Evolutionary conservation across 345 rosid genomes (phyloP).

Genomic region (Fremontodendron californicum): DNA sequence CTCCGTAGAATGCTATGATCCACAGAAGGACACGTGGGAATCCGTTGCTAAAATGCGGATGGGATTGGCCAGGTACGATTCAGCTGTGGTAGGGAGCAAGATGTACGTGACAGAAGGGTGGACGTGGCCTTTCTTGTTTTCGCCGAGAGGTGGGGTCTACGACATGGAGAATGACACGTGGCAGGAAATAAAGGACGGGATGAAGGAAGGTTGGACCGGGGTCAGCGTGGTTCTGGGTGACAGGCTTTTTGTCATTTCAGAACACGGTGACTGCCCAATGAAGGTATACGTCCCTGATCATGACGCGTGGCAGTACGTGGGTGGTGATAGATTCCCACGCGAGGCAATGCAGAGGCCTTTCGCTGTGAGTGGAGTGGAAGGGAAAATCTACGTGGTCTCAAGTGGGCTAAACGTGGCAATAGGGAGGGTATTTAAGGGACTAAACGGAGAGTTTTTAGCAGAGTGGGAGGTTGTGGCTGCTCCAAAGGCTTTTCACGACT

Average conservation of each 20-base stretch:
- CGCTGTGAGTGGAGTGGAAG: conserved; percentile 43
- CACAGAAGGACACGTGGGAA: conserved; percentile 48
- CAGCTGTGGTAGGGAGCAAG: conserved; percentile 49
- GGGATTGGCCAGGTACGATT: conserved; percentile 56
- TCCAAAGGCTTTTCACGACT: conserved; percentile 32
- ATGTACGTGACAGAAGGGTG: conserved; percentile 74
- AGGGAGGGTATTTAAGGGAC: conserved; percentile 33
- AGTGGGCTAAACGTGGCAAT: conserved; percentile 51
- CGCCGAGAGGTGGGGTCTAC: conserved; percentile 60
- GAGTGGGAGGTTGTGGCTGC: conserved; percentile 47
- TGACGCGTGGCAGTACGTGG: conserved; percentile 57
- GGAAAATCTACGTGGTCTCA: conserved; percentile 50
- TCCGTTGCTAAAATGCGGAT: conserved; percentile 28
- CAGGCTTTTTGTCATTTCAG: conserved; percentile 54
- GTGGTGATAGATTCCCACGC: conserved; percentile 51
- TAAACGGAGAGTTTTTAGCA: conserved; percentile 30
- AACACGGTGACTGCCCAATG: conserved; percentile 62
- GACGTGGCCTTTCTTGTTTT: conserved; percentile 71
- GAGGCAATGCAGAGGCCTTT: conserved; percentile 46
- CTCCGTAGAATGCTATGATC: conserved; percentile 52
- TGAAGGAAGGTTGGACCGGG: conserved; percentile 82
- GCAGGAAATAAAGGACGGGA: conserved; percentile 54
- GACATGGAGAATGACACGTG: conserved; percentile 46
- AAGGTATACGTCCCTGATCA: conserved; percentile 44
- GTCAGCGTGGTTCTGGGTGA: conserved; percentile 38